These are phyloP conservation scores for Colletotrichum karsti DNA, from an alignment of 2,329 filamentous ascomycete genomes.

Conservation along the genomic window DNA sequence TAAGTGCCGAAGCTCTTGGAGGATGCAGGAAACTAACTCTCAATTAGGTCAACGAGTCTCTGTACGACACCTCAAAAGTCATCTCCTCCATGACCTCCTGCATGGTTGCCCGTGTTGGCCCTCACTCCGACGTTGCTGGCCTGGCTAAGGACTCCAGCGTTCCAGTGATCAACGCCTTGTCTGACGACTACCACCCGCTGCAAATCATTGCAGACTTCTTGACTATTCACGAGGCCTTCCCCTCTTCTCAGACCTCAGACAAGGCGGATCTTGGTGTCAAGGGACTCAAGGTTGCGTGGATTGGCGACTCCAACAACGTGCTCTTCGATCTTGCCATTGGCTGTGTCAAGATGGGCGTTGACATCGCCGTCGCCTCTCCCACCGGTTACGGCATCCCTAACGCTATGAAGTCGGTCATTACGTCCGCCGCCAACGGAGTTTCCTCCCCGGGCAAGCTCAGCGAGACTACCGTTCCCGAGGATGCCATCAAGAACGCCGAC, in stretches of 20 bases:
- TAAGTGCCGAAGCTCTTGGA: conserved; percentile 49
- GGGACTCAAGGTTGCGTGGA: conserved; percentile 92
- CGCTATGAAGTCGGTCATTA: conserved; percentile 78
- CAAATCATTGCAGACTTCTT: conserved; percentile 95
- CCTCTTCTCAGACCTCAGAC: conserved; percentile 45
- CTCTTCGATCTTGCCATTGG: conserved; percentile 92
- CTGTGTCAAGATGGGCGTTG: conserved; percentile 85
- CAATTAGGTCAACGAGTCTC: conserved; percentile 82
- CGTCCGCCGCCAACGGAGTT: conserved; percentile 65
- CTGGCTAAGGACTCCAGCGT: conserved; percentile 79
- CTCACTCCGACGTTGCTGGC: conserved; percentile 77
- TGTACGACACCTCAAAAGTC: conserved; percentile 91
- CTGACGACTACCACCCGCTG: conserved; percentile 90
- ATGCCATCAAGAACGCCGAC: conserved; percentile 86
- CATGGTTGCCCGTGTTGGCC: conserved; percentile 81
- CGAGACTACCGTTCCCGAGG: conserved; percentile 83
- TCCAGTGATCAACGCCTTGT: conserved; percentile 88
- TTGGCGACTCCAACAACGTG: conserved; percentile 97
- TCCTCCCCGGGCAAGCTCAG: conserved; percentile 70
- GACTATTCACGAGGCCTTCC: conserved; percentile 84
- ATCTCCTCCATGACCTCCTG: conserved; percentile 93
- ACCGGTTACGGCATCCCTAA: conserved; percentile 83
- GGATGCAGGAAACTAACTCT: conserved; percentile 3
- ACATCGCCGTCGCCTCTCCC: conserved; percentile 88
- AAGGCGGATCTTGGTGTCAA: conserved; percentile 70